A percentile compares a stretch with the other conserved stretches of the same genome.
Conservation (phyloP, 2,329 filamentous ascomycete genomes). For the Colletotrichum cuscutae region DNA sequence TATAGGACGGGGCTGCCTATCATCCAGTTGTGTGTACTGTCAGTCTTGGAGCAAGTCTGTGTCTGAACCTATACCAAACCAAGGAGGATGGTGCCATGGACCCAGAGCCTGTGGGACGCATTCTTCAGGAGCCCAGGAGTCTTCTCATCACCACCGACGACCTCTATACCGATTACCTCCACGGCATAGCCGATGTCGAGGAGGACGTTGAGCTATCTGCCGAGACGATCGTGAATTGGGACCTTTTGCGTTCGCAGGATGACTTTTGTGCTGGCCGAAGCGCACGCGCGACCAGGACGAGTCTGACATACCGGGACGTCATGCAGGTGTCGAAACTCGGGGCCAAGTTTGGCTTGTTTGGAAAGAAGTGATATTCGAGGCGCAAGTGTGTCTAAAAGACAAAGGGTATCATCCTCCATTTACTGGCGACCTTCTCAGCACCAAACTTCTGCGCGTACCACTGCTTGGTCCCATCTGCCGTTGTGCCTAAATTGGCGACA, state of each 20-base stretch:
- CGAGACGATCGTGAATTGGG: constrained; percentile 78
- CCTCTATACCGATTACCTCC: constrained; percentile 77
- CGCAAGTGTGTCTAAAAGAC: constrained; percentile 59
- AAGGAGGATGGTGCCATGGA: constrained; percentile 69
- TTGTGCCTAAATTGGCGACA: constrained; percentile 81
- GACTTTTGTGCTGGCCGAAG: constrained; percentile 63
- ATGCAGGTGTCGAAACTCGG: constrained; percentile 81
- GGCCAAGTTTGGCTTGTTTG: constrained; percentile 68
- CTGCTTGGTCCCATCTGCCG: constrained; percentile 78
- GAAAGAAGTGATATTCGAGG: constrained; percentile 47
- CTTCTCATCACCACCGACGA: constrained; percentile 76
- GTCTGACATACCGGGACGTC: constrained; percentile 88
- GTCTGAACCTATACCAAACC: constrained; percentile 79
- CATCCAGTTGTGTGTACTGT: constrained; percentile 90
- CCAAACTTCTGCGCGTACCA: constrained; percentile 88
- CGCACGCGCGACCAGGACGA: constrained; percentile 70
- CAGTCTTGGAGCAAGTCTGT: constrained; percentile 81
- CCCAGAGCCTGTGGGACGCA: constrained; percentile 59
- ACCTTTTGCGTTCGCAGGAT: constrained; percentile 64
- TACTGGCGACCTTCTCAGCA: constrained; percentile 65
- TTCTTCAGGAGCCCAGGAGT: constrained; percentile 87
- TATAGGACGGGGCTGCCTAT: constrained; percentile 83
- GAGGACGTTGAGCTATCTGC: constrained; percentile 73
- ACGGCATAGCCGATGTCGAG: constrained; percentile 76
- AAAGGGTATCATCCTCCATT: constrained; percentile 82